Conservation (phyloP, 2,329 filamentous ascomycete species). For the Sordariomycetes sp. region DNA sequence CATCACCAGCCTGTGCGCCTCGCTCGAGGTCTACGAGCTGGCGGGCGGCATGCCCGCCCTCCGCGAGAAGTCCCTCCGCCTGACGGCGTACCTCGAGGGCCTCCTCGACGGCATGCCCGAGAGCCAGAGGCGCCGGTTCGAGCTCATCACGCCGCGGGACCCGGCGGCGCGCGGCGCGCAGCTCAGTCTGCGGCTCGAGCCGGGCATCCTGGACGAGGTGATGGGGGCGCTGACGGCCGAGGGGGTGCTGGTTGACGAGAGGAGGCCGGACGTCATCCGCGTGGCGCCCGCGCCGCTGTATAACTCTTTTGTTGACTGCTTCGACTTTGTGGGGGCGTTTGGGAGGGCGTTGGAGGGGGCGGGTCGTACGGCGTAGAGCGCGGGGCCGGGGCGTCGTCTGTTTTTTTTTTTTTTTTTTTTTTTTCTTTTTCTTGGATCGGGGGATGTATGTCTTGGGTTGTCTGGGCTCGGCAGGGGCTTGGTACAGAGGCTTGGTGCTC, state of each 20-base stretch:
- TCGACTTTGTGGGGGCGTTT: constrained; percentile 16
- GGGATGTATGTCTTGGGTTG: background rate
- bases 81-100: constrained; percentile 62
- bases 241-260: constrained; percentile 65
- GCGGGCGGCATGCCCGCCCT: constrained; percentile 49
- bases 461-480: background rate
- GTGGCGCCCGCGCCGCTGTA: constrained; percentile 72
- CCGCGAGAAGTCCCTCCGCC: constrained; percentile 48
- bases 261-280: constrained; percentile 67
- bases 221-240: constrained; percentile 46
- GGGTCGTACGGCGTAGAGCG: background rate
- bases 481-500: background rate
- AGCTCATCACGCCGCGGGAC: constrained; percentile 52
- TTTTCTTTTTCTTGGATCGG: background rate
- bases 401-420: no score
- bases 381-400: background rate
- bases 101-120: constrained; percentile 29
- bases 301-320: constrained; percentile 56
- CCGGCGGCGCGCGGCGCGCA: constrained; percentile 59
- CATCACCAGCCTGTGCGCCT: constrained; percentile 54
- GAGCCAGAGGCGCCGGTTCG: constrained; percentile 23
- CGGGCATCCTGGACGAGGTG: constrained; percentile 52
- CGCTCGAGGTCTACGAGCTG: constrained; percentile 56
- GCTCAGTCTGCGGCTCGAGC: constrained; percentile 50
- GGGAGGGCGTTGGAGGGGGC: constrained; percentile 9